phyloP scores from a whole-genome alignment of 345 rosid genomes.

The Eutrema heterophyllum region DNA sequence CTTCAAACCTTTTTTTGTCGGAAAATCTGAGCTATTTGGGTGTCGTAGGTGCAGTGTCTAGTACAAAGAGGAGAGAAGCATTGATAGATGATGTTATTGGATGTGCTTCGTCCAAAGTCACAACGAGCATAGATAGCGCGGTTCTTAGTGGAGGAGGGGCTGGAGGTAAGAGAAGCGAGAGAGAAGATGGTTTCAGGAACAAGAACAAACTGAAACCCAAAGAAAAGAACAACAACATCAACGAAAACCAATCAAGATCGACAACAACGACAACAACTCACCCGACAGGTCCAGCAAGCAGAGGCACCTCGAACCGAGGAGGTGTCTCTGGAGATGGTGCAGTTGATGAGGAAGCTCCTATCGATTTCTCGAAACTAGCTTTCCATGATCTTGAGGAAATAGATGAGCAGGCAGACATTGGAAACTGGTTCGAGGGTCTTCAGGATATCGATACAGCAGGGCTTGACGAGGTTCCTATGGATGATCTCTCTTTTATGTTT shows the following conservation, averaged over 20 bases:
- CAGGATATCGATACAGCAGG: slow-evolving; percentile 75
- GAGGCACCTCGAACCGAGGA: slow-evolving; percentile 28
- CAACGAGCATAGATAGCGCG: slow-evolving; percentile 42
- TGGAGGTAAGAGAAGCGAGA: slow-evolving; percentile 52
- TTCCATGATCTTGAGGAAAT: slow-evolving; percentile 52
- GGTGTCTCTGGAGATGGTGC: slow-evolving; percentile 30
- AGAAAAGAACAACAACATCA: slow-evolving; percentile 38
- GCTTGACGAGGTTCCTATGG: slow-evolving; percentile 87
- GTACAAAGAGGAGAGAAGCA: slow-evolving; percentile 61
- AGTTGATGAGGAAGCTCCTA: slow-evolving; percentile 39
- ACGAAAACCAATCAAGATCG: slow-evolving; percentile 35
- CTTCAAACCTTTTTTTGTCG: background rate
- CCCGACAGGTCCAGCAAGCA: slow-evolving; percentile 31
- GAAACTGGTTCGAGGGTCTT: slow-evolving; percentile 63
- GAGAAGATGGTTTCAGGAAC: slow-evolving; percentile 39
- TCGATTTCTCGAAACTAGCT: slow-evolving; percentile 45
- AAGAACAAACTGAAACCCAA: slow-evolving; percentile 54
- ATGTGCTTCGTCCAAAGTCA: slow-evolving; percentile 66
- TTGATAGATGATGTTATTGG: slow-evolving; percentile 67
- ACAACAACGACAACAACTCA: slow-evolving; percentile 35
- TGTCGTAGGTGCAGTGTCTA: slow-evolving; percentile 65
- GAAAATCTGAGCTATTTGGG: slow-evolving; percentile 3
- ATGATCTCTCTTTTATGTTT: slow-evolving; percentile 55
- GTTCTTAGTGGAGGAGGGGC: slow-evolving; percentile 44
- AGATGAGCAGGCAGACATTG: slow-evolving; percentile 57